These are phyloP conservation scores for Pyrenochaeta sp. DNA, from an alignment of 2,329 filamentous ascomycete genomes.

Conservation along the genomic window DNA sequence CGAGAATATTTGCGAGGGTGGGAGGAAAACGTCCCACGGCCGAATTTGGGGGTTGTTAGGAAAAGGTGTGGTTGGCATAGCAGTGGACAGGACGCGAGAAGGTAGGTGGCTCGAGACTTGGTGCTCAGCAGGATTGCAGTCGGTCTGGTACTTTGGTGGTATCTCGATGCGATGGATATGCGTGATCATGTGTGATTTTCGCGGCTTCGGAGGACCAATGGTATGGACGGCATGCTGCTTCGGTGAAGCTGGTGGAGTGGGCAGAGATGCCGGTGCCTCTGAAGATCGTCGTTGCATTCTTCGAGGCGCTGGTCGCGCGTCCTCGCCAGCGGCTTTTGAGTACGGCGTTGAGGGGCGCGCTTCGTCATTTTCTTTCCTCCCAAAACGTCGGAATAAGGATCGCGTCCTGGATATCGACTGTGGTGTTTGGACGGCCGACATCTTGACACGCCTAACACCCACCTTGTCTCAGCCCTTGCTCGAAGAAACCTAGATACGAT, in stretches of 20 bases:
- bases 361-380: constrained; percentile 8
- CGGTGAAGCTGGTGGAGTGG: constrained; percentile 20
- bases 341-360: neutral
- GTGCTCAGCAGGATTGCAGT: constrained; percentile 1
- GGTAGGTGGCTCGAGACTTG: constrained; percentile 6
- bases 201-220: constrained; percentile 6
- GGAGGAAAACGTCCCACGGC: constrained; percentile 44
- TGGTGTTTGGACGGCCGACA: constrained; percentile 22
- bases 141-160: constrained; percentile 4
- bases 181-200: constrained; percentile 7
- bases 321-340: constrained; percentile 10
- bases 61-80: constrained; percentile 29
- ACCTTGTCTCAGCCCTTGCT: neutral
- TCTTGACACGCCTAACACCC: constrained; percentile 2
- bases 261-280: constrained; percentile 6
- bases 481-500: neutral
- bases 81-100: constrained; percentile 19
- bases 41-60: constrained; percentile 28
- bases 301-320: constrained; percentile 8
- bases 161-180: constrained; percentile 18
- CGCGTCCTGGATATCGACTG: constrained; percentile 22
- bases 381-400: constrained; percentile 31
- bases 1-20: constrained; percentile 37
- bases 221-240: constrained; percentile 8
- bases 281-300: constrained; percentile 14